Conservation (phyloP, 441 rosid species). For the Theobroma grandiflorum region DNA sequence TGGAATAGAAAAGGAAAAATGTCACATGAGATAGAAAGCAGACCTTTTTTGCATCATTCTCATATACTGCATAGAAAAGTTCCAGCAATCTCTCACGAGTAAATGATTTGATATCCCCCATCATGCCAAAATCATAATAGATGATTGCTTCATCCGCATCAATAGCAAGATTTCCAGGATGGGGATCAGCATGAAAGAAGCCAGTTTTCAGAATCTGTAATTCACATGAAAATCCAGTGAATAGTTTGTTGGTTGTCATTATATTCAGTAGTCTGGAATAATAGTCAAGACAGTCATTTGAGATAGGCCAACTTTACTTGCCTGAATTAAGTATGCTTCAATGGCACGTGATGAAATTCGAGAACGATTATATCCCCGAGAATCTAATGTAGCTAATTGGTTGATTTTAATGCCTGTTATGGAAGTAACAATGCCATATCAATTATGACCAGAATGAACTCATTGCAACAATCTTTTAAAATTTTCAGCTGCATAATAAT, state of each 20-base stretch:
- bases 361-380: slow-evolving; percentile 70
- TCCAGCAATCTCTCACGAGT: slow-evolving; percentile 86
- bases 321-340: slow-evolving; percentile 97
- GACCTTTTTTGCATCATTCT: slow-evolving; percentile 94
- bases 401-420: slow-evolving; percentile 83
- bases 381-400: slow-evolving; percentile 59
- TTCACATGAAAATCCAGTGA: slow-evolving; percentile 22
- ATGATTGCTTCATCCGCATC: slow-evolving; percentile 81
- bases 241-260: slow-evolving; percentile 4
- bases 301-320: slow-evolving; percentile 26
- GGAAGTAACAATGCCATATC: neutral
- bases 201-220: slow-evolving; percentile 88
- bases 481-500: neutral
- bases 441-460: neutral
- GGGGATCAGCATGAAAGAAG: slow-evolving; percentile 98
- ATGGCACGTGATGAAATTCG: slow-evolving; percentile 88
- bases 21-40: slow-evolving; percentile 21
- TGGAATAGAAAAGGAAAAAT: slow-evolving; percentile 11
- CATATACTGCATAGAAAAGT: slow-evolving; percentile 90
- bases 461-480: neutral
- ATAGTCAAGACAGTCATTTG: slow-evolving; percentile 2
- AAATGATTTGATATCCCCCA: slow-evolving; percentile 96
- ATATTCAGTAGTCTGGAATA: neutral
- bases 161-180: slow-evolving; percentile 95
- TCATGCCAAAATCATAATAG: slow-evolving; percentile 97